These are phyloP conservation scores for Clausena lansium DNA, from an alignment of 345 rosid genomes.

Conservation along the genomic window DNA sequence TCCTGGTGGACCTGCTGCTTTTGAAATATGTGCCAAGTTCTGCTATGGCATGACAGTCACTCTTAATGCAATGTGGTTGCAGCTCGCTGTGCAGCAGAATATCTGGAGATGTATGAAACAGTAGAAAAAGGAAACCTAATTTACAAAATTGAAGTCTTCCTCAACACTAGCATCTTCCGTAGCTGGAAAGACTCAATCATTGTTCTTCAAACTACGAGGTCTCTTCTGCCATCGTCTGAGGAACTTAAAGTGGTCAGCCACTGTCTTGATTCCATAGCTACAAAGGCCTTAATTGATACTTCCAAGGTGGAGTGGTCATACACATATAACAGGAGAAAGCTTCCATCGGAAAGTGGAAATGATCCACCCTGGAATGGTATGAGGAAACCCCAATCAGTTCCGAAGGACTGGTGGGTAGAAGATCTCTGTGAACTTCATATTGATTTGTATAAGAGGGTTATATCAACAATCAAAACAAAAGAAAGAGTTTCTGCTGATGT, in stretches of 20 bases:
- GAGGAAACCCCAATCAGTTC: conserved; percentile 54
- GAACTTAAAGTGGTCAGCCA: conserved; percentile 62
- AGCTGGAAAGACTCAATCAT: conserved; percentile 82
- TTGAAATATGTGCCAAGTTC: conserved; percentile 85
- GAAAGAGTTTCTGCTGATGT: conserved; percentile 45
- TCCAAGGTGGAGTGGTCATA: conserved; percentile 78
- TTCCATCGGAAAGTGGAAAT: conserved; percentile 45
- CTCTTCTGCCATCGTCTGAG: conserved; percentile 48
- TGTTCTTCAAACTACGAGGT: conserved; percentile 55
- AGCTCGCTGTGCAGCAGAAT: conserved; percentile 81
- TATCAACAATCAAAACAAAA: conserved; percentile 45
- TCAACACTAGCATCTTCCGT: conserved; percentile 60
- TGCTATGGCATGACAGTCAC: conserved; percentile 92
- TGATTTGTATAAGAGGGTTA: conserved; percentile 53
- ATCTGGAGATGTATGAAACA: conserved; percentile 64
- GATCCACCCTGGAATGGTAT: conserved; percentile 49
- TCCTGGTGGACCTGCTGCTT: conserved; percentile 85
- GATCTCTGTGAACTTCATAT: conserved; percentile 75
- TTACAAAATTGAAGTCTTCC: conserved; percentile 73
- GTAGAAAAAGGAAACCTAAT: conserved; percentile 66
- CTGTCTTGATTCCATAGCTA: conserved; percentile 66
- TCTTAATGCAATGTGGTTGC: conserved; percentile 84
- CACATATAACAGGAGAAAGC: conserved; percentile 65
- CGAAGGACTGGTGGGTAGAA: conserved; percentile 87
- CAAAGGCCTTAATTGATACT: conserved; percentile 57